A percentile compares a stretch with the other conserved stretches of the same genome.
Evolutionary conservation across 768 basidiomycete genomes (phyloP).

Genomic region (Hortiboletus flavorubellus): DNA sequence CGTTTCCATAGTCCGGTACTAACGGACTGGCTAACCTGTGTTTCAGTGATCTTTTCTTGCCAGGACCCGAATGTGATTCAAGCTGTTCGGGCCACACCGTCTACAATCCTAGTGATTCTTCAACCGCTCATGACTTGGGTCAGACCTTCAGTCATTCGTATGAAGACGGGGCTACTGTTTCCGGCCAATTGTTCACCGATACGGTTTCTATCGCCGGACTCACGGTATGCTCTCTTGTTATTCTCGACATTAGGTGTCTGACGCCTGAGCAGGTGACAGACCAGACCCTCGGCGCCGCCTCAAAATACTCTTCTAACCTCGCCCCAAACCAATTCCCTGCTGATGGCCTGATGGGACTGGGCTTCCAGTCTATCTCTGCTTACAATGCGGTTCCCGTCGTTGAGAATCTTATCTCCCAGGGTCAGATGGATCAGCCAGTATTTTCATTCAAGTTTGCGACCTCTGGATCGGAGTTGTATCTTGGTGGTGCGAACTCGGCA

Average conservation of each 20-base stretch:
- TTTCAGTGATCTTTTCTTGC: slow-evolving; percentile 28
- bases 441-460: slow-evolving; percentile 49
- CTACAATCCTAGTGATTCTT: slow-evolving; percentile 28
- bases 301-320: slow-evolving; percentile 5
- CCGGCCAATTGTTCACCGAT: slow-evolving; percentile 11
- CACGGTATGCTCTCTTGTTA: neutral
- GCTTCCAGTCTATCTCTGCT: slow-evolving; percentile 36
- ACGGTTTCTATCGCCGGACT: slow-evolving; percentile 10
- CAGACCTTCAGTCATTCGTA: neutral
- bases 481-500: slow-evolving; percentile 47
- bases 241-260: neutral
- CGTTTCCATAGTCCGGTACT: neutral
- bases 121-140: slow-evolving; percentile 1
- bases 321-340: slow-evolving; percentile 1
- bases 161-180: neutral
- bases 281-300: slow-evolving; percentile 17
- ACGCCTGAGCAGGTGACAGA: slow-evolving; percentile 4
- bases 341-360: slow-evolving; percentile 40
- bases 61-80: slow-evolving; percentile 19
- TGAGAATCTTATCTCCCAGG: slow-evolving; percentile 39
- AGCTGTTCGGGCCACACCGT: slow-evolving; percentile 29
- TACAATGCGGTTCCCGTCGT: slow-evolving; percentile 36
- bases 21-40: neutral
- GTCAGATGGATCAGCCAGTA: slow-evolving; percentile 26
- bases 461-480: slow-evolving; percentile 42